phyloP scores from a whole-genome alignment of 2,329 filamentous ascomycete species.

The Ophiostoma perfectum region DNA sequence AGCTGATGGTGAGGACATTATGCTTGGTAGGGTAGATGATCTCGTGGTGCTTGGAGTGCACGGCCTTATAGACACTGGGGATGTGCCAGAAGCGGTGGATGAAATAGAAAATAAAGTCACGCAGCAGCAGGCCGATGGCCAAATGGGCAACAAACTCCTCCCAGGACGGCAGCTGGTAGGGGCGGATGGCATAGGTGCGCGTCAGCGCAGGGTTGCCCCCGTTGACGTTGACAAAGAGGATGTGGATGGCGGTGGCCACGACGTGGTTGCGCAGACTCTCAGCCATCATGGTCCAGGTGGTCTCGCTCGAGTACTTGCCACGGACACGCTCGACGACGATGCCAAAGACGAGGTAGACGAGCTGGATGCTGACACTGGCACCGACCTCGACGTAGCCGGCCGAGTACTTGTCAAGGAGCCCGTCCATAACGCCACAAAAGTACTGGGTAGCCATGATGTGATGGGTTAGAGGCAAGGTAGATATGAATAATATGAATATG shows the following conservation, averaged over 20 bases:
- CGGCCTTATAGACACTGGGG: neutral
- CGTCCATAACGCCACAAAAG: neutral
- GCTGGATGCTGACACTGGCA: constrained; percentile 14
- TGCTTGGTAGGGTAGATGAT: constrained; percentile 11
- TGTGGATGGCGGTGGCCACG: constrained; percentile 8
- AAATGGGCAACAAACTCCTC: constrained; percentile 13
- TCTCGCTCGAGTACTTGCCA: neutral
- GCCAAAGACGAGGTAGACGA: constrained; percentile 12
- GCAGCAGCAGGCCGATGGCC: neutral
- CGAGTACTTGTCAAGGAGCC: neutral
- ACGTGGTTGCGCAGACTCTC: constrained; percentile 11
- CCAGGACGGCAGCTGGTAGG: constrained; percentile 7
- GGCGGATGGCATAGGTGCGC: constrained; percentile 10
- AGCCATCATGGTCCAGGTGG: constrained; percentile 6
- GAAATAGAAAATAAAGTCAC: constrained; percentile 6
- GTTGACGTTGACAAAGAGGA: neutral
- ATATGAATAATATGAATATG: too few species aligned
- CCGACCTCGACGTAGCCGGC: constrained; percentile 13
- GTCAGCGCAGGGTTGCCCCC: neutral
- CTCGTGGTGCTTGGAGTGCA: constrained; percentile 15
- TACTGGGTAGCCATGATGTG: neutral
- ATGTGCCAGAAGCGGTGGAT: constrained; percentile 13
- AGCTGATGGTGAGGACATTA: constrained; percentile 15
- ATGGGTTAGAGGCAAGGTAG: neutral
- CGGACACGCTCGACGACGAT: constrained; percentile 10